Evolutionary conservation across 2,329 filamentous ascomycete species (phyloP), one percentile per base, ranked within the genome.

Genomic region (Orbilia oligospora): DNA sequence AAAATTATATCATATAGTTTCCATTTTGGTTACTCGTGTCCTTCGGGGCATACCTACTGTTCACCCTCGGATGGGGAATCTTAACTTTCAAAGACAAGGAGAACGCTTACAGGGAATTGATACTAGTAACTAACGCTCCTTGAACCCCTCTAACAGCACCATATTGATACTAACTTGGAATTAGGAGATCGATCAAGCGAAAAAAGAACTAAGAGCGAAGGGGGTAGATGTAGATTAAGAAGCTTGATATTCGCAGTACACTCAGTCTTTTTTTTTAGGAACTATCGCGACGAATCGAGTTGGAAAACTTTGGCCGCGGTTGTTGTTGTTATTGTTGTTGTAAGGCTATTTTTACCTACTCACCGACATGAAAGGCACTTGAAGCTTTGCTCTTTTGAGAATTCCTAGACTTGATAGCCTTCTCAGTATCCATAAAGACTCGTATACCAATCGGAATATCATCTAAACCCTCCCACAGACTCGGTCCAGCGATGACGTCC

Each of bases 351-450:
- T 16, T 24, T 53, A 66, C 30, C 38, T 27, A 66, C 33, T 53
- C 27, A 27, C 18, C 27, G 51, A 33, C 10, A n/a, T 41, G n/a
- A n/a, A 27, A 22, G 24, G 33, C 16, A 20, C 38, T 38, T 20
- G 36, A 33, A 41, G 16, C 33, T 48, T 36, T 64, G 12, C 14
- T 22, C 65, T 41, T 53, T 33, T 18, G 18, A 5, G 66, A 56
- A 41, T 49, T 67, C 84, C 90, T 91, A 84, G 92, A 88, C 84
- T 93, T 95, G 78, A 99, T 85, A 84, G 87, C 91, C 88, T 98
- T 98, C 86, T 99, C 96, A 77, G 91, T 94, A 86, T 92, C 93
- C 95, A 99, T 98, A 83, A 99, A 99, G 84, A 97, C 95, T 79
- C 93, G 88, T 81, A 99, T 97, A 0, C 95, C 96, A 9, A 98